These are phyloP conservation scores for Boletales sp. DNA, from an alignment of 768 basidiomycete species.

Conservation along the genomic window DNA sequence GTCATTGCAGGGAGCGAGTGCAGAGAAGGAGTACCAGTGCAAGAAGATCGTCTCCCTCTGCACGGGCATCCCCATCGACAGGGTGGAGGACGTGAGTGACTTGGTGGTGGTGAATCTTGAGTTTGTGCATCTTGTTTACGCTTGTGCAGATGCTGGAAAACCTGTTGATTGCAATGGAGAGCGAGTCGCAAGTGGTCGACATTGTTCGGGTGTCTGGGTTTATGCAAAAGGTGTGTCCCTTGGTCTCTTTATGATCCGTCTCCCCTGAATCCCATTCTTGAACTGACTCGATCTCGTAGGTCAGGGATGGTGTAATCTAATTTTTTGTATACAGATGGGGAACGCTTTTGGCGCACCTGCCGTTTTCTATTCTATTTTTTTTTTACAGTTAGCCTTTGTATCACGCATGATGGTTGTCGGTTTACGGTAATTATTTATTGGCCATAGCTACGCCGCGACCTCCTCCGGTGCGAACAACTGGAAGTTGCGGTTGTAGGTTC, in stretches of 20 bases:
- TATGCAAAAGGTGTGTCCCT: conserved; percentile 72
- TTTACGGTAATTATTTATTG: conserved; percentile 21
- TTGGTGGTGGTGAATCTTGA: conserved; percentile 12
- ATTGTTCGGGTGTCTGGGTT: conserved; percentile 85
- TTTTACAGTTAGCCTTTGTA: conserved; percentile 28
- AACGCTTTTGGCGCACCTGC: too few relatives aligned
- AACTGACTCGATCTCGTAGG: conserved; percentile 28
- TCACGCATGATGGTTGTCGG: conserved; percentile 22
- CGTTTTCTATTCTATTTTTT: too few relatives aligned
- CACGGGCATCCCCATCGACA: conserved; percentile 80
- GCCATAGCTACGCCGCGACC: conserved; percentile 28
- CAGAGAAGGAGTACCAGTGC: conserved; percentile 89
- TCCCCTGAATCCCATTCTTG: conserved; percentile 17
- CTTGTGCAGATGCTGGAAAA: conserved; percentile 72
- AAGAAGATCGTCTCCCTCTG: conserved; percentile 88
- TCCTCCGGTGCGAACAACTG: conserved; percentile 87
- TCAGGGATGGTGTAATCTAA: conserved; percentile 42
- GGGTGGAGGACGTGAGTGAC: conserved; percentile 83
- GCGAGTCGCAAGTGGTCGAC: conserved; percentile 78
- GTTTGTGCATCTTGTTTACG: conserved; percentile 24
- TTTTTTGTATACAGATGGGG: conserved; percentile 19
- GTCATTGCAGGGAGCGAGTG: conserved; percentile 71
- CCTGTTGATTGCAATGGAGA: conserved; percentile 83
- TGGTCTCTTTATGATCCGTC: conserved; percentile 12
- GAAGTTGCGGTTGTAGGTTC: conserved; percentile 92